phyloP scores from a whole-genome alignment of 2,329 filamentous ascomycete genomes.

The Lasiodiplodia sp. region DNA sequence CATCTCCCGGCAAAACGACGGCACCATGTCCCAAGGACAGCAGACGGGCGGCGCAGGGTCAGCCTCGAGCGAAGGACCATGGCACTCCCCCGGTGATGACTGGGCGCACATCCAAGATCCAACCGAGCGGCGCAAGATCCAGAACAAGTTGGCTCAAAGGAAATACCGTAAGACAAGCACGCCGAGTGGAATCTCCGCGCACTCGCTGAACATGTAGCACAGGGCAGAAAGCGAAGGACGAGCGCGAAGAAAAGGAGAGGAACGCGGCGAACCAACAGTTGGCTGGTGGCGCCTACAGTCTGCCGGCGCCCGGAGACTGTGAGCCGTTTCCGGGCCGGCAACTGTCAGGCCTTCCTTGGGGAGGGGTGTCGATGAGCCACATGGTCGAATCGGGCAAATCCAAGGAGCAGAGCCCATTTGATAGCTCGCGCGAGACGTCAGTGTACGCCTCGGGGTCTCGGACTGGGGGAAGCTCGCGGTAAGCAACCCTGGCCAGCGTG shows the following conservation, averaged over 20 bases:
- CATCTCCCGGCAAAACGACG: background rate
- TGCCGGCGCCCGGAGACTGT: conserved; percentile 66
- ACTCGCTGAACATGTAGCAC: background rate
- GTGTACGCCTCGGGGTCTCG: conserved; percentile 46
- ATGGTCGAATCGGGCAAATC: conserved; percentile 54
- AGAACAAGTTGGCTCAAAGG: conserved; percentile 77
- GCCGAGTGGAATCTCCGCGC: background rate
- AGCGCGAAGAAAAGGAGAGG: conserved; percentile 70
- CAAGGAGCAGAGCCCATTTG: conserved; percentile 53
- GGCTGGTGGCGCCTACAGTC: conserved; percentile 69
- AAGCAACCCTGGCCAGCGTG: conserved; percentile 41
- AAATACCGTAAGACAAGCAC: conserved; percentile 70
- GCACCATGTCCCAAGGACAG: conserved; percentile 9
- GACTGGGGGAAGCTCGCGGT: conserved; percentile 48
- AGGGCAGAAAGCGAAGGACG: conserved; percentile 75
- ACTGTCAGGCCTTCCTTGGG: conserved; percentile 75
- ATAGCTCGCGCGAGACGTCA: conserved; percentile 50
- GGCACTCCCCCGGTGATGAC: conserved; percentile 17
- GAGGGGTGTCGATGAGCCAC: conserved; percentile 68
- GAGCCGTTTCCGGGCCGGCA: conserved; percentile 51
- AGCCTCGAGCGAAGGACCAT: conserved; percentile 1
- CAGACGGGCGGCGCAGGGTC: background rate
- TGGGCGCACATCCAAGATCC: conserved; percentile 75
- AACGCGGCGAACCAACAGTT: conserved; percentile 69
- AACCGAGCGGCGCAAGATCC: conserved; percentile 74